Percentiles rank a stretch among this genome's conserved stretches.
Conservation (phyloP, 176 grass and related monocot genomes). For the Eragrostis nindensis region DNA sequence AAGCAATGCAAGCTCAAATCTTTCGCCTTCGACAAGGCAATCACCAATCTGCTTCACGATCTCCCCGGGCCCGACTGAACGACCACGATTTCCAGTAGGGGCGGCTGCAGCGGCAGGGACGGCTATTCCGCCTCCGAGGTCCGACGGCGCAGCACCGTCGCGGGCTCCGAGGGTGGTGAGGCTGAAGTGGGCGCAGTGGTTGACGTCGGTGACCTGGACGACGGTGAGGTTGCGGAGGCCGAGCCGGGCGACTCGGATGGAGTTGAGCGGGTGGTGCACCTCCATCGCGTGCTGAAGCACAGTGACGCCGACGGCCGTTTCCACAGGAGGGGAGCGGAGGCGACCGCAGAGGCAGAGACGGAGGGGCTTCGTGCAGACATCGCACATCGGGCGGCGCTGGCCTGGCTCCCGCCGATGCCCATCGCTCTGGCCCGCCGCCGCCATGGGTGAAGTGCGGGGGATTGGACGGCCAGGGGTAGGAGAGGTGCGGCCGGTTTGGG, state of each 20-base stretch:
- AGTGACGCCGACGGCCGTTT: conserved; percentile 71
- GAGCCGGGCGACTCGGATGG: conserved; percentile 70
- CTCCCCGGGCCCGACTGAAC: not conserved
- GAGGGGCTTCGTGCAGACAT: conserved; percentile 67
- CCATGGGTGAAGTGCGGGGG: conserved; percentile 32
- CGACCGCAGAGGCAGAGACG: conserved; percentile 81
- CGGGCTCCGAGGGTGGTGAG: conserved; percentile 50
- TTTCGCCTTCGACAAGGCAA: not conserved
- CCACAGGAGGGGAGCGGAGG: conserved; percentile 60
- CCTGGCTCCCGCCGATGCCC: conserved; percentile 18
- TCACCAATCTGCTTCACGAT: not conserved
- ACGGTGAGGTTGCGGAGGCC: conserved; percentile 77
- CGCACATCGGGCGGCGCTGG: conserved; percentile 64
- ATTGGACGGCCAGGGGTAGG: not conserved
- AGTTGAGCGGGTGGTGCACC: conserved; percentile 82
- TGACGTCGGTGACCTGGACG: conserved; percentile 66
- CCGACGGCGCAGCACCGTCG: not conserved
- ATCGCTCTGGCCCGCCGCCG: conserved; percentile 38
- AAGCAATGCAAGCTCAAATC: not conserved
- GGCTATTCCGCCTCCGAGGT: conserved; percentile 25
- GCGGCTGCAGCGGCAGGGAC: not conserved
- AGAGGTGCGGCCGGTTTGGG: not conserved
- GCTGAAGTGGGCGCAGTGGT: conserved; percentile 61
- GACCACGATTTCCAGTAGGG: not conserved
- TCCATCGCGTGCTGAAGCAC: conserved; percentile 86